phyloP scores from a whole-genome alignment of 1,284 basidiomycete species.

The Malassezia slooffiae region DNA sequence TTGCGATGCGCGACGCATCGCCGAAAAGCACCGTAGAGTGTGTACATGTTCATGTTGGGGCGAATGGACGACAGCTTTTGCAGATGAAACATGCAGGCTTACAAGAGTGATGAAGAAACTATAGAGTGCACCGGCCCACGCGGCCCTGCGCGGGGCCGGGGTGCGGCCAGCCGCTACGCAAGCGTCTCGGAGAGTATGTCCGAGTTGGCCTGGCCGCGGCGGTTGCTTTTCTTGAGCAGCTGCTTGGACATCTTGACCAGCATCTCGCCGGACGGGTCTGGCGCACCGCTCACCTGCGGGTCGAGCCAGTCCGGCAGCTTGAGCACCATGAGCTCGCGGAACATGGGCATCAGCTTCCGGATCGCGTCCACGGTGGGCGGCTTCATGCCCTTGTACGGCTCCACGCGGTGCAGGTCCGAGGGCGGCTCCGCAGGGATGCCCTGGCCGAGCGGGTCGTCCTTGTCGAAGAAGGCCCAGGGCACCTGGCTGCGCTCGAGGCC shows the following conservation, averaged over 20 bases:
- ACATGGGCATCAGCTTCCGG: slow-evolving; percentile 29
- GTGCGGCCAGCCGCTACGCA: no score
- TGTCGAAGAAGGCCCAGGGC: slow-evolving; percentile 38
- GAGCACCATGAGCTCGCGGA: slow-evolving; percentile 28
- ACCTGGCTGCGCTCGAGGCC: slow-evolving; percentile 34
- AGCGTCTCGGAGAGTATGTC: no score
- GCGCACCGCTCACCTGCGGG: slow-evolving; percentile 16
- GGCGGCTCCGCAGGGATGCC: slow-evolving; percentile 7
- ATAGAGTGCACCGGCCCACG: no score
- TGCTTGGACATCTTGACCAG: slow-evolving; percentile 4
- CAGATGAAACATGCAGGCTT: no score
- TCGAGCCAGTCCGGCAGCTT: slow-evolving; percentile 37
- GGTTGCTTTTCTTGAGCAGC: slow-evolving; percentile 10
- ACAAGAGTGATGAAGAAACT: no score
- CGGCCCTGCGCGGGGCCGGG: no score
- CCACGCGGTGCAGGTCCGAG: slow-evolving; percentile 15
- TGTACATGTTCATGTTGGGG: no score
- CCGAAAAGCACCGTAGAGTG: no score
- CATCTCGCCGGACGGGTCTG: not conserved
- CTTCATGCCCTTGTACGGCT: slow-evolving; percentile 13
- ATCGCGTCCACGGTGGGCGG: slow-evolving; percentile 27
- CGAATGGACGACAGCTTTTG: no score
- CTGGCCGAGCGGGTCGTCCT: slow-evolving; percentile 31
- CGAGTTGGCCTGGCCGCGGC: no score
- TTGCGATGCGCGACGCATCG: no score